Evolutionary conservation across 2,329 filamentous ascomycete genomes (phyloP).

Genomic region (Beauveria sp.): DNA sequence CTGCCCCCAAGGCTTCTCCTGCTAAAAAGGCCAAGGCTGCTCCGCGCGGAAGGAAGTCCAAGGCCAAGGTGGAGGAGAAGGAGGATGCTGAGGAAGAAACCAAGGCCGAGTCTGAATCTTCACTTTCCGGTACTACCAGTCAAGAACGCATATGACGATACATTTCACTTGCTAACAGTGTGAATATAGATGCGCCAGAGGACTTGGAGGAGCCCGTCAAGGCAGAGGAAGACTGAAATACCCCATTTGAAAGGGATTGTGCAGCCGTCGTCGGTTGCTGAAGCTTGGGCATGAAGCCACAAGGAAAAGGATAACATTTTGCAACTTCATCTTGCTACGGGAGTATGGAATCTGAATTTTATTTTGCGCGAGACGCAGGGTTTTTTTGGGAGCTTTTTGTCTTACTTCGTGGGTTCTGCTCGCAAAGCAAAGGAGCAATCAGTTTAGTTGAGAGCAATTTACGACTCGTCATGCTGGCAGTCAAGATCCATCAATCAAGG

Average conservation of each 20-base stretch:
- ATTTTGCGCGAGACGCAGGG: background rate
- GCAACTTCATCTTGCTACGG: background rate
- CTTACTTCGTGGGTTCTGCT: background rate
- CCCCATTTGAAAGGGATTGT: too few relatives aligned
- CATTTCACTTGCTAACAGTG: background rate
- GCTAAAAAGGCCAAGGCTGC: conserved; percentile 21
- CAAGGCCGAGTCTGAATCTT: conserved; percentile 19
- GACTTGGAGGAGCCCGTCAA: background rate
- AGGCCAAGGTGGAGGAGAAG: conserved; percentile 16
- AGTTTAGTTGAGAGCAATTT: background rate
- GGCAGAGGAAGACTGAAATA: background rate
- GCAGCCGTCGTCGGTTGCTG: background rate
- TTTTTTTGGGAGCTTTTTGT: background rate
- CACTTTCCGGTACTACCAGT: conserved; percentile 19
- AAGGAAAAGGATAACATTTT: background rate
- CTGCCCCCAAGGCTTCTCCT: conserved; percentile 14
- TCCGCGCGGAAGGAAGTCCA: conserved; percentile 12
- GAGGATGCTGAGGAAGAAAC: conserved; percentile 12
- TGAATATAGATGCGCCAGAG: background rate
- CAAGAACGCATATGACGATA: background rate
- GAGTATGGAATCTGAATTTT: background rate
- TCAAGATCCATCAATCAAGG: background rate
- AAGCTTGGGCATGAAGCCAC: background rate
- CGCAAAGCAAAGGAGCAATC: background rate
- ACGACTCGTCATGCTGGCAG: background rate